Base-by-base conservation (phyloP, 345 rosid species). In the Carallia pectinifolia region DNA sequence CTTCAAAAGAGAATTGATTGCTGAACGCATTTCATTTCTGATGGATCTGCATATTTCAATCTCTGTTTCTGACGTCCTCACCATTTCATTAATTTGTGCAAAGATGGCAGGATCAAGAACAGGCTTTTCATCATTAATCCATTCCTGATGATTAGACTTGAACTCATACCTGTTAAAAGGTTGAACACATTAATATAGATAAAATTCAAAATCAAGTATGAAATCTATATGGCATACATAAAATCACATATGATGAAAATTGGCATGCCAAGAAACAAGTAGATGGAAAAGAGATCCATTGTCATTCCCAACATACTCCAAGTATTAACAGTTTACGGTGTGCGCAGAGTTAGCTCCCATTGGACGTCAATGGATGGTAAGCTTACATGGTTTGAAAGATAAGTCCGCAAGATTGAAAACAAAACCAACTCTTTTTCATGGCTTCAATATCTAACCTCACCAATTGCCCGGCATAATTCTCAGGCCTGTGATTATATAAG, bases 51-150 rank as follows among this genome's bases (percentile, higher is more conserved):
- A 86, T 63, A 83, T 90, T 69, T 86, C 97, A 71, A 85, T 61
- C 65, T 87, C 91, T 52, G 75, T 66, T 36, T 77, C 85, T 37
- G 82, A 72, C 64, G 77, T 66, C 74, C 83, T 90, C 31, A 70
- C 23, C 29, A 34, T 53, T 71, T 87, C 91, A 71, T 72, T 8
- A 73, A 89, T 37, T 68, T 86, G 84, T 36, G 86, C 68, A 38
- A 79, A 84, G 74, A 88, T 69, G 36, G 76, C 60, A 63, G 92
- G 80, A 78, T 86, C 92, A 59, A 92, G 82, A 72, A 76, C 77
- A 62, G 96, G 97, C 80, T 90, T 95, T 63, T 72, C 91, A 6
- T 80, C 64, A 39, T 81, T 76, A 65, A 95, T 84, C 99, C 99
- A 92, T 53, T 86, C 93, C 29, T 72, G 82, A 70, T 95, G 97